These are phyloP conservation scores for Tricladium varicosporioides DNA, from an alignment of 2,329 filamentous ascomycete species.

Conservation along the genomic window DNA sequence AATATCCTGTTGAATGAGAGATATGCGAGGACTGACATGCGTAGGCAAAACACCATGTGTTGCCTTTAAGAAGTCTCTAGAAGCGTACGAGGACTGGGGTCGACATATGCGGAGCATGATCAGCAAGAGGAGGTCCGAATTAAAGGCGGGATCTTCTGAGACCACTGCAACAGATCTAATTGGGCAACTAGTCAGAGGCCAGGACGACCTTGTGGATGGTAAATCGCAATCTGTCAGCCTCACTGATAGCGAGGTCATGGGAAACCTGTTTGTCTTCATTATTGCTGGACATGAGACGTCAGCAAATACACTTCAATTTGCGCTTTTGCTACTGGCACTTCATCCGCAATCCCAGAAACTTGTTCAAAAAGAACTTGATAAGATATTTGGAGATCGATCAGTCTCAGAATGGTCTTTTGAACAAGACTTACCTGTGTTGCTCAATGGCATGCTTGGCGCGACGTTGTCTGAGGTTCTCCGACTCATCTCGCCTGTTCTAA, in stretches of 20 bases:
- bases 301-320: conserved; percentile 71
- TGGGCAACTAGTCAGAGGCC: conserved; percentile 7
- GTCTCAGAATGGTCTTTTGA: conserved; percentile 69
- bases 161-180: conserved; percentile 2
- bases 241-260: conserved; percentile 62
- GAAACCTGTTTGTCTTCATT: conserved; percentile 66
- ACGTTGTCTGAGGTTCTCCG: conserved; percentile 75
- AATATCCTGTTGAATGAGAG: neutral
- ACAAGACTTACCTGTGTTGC: conserved; percentile 57
- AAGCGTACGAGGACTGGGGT: conserved; percentile 17
- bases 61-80: conserved; percentile 1
- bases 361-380: conserved; percentile 67
- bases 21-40: neutral
- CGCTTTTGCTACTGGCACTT: conserved; percentile 65
- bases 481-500: conserved; percentile 66
- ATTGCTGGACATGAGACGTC: conserved; percentile 79
- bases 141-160: neutral
- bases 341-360: conserved; percentile 60
- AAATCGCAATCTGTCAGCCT: conserved; percentile 30
- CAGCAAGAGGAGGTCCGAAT: conserved; percentile 4
- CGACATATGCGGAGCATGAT: conserved; percentile 20
- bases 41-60: neutral
- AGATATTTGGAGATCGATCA: conserved; percentile 57
- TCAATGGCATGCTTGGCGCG: conserved; percentile 68
- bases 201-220: neutral